phyloP scores from a whole-genome alignment of 768 basidiomycete genomes.

The Tricholoma bakamatsutake region DNA sequence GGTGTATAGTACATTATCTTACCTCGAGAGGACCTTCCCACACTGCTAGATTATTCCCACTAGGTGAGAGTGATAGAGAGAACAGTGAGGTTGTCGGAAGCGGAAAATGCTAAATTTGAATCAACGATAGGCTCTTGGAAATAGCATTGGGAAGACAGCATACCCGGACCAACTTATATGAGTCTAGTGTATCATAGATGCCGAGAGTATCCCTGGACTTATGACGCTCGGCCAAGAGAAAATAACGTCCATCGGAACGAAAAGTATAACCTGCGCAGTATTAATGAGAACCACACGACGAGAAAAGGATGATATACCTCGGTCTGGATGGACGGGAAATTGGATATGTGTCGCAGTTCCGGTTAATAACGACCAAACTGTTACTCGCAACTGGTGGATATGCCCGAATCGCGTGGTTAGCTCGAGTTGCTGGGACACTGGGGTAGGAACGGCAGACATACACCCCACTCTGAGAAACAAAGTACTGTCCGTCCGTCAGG shows the following conservation, averaged over 20 bases:
- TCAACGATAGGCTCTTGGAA: background rate
- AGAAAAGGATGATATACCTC: slow-evolving; percentile 39
- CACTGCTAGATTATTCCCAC: slow-evolving; percentile 66
- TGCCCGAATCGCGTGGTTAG: background rate
- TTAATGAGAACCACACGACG: background rate
- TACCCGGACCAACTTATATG: slow-evolving; percentile 72
- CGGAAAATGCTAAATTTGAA: slow-evolving; percentile 65
- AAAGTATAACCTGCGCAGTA: slow-evolving; percentile 65
- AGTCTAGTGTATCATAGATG: slow-evolving; percentile 69
- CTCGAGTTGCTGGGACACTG: background rate
- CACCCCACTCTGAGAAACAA: slow-evolving; percentile 92
- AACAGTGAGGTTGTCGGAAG: slow-evolving; percentile 69
- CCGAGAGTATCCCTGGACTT: slow-evolving; percentile 85
- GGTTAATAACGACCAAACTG: slow-evolving; percentile 77
- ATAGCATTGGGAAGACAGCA: slow-evolving; percentile 15
- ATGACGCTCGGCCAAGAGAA: slow-evolving; percentile 83
- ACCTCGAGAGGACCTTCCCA: slow-evolving; percentile 90
- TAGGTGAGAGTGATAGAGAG: slow-evolving; percentile 71
- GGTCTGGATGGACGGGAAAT: slow-evolving; percentile 75
- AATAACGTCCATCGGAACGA: slow-evolving; percentile 75
- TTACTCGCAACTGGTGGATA: slow-evolving; percentile 64
- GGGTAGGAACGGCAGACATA: slow-evolving; percentile 38
- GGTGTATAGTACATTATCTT: slow-evolving; percentile 12
- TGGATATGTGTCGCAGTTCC: slow-evolving; percentile 80
- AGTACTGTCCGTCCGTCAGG: slow-evolving; percentile 78